phyloP scores from a whole-genome alignment of 805 yeast species.

The Ogataea trehalophila region DNA sequence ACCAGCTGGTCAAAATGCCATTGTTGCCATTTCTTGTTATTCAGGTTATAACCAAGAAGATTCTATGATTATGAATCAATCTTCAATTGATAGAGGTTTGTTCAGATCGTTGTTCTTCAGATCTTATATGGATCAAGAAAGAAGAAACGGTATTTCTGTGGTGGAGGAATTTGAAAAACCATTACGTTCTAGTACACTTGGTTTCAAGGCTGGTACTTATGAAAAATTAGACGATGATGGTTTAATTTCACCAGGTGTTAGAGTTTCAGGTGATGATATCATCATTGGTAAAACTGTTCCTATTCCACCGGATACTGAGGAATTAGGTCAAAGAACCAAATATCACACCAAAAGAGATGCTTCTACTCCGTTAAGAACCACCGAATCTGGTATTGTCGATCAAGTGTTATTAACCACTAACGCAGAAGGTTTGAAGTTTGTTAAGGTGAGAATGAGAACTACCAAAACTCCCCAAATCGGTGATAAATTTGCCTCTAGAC shows the following conservation, averaged over 20 bases:
- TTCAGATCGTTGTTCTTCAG: slow-evolving; percentile 95
- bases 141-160: slow-evolving; percentile 97
- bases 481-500: slow-evolving; percentile 98
- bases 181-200: slow-evolving; percentile 85
- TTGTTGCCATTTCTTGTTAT: slow-evolving; percentile 97
- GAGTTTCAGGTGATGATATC: slow-evolving; percentile 98
- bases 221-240: slow-evolving; percentile 99
- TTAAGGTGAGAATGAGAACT: slow-evolving; percentile 97
- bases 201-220: slow-evolving; percentile 96
- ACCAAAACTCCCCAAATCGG: slow-evolving; percentile 99
- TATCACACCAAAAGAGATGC: slow-evolving; percentile 99
- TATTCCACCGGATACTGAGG: slow-evolving; percentile 98
- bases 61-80: slow-evolving; percentile 99
- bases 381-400: slow-evolving; percentile 98
- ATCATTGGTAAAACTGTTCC: slow-evolving; percentile 99
- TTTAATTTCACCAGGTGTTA: slow-evolving; percentile 93
- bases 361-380: slow-evolving; percentile 92
- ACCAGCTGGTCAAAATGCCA: slow-evolving; percentile 98
- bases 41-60: slow-evolving; percentile 99
- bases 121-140: slow-evolving; percentile 97
- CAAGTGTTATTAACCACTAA: slow-evolving; percentile 95
- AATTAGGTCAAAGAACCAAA: slow-evolving; percentile 96
- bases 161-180: slow-evolving; percentile 98
- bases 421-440: slow-evolving; percentile 97
- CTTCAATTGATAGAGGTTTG: slow-evolving; percentile 93